Evolutionary conservation across 2,329 filamentous ascomycete species (phyloP).

Genomic region (Aspergillus felis): DNA sequence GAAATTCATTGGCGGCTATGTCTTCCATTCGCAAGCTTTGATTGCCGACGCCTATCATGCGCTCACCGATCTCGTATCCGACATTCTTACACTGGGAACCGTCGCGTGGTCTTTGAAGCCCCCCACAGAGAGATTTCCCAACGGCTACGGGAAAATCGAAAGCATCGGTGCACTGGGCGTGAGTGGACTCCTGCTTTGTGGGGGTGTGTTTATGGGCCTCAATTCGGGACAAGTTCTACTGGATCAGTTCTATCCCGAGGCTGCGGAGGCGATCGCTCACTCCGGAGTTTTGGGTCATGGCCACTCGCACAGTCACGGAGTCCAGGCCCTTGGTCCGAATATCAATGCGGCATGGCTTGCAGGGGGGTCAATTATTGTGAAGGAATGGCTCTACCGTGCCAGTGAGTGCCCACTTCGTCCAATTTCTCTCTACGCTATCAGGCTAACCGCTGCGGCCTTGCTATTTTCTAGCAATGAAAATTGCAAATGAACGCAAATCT

Average conservation of each 20-base stretch:
- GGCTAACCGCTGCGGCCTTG: slow-evolving; percentile 1
- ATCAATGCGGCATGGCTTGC: slow-evolving; percentile 95
- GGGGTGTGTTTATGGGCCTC: slow-evolving; percentile 88
- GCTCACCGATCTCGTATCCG: slow-evolving; percentile 89
- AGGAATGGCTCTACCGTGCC: slow-evolving; percentile 95
- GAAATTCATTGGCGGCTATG: slow-evolving; percentile 87
- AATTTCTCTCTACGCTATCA: not conserved
- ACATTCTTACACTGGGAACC: slow-evolving; percentile 88
- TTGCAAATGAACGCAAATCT: slow-evolving; percentile 89
- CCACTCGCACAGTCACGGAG: slow-evolving; percentile 54
- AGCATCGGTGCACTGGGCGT: slow-evolving; percentile 90
- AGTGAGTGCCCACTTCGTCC: slow-evolving; percentile 61
- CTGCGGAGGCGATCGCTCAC: slow-evolving; percentile 48
- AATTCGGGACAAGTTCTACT: slow-evolving; percentile 68
- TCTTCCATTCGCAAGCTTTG: slow-evolving; percentile 92
- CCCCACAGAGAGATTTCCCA: slow-evolving; percentile 77
- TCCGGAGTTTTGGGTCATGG: slow-evolving; percentile 48
- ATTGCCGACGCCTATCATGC: slow-evolving; percentile 93
- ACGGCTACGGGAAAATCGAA: slow-evolving; percentile 96
- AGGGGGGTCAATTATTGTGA: slow-evolving; percentile 80
- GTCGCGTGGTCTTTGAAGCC: slow-evolving; percentile 89
- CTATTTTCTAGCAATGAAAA: slow-evolving; percentile 71
- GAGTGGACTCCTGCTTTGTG: slow-evolving; percentile 81
- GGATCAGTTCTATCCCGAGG: slow-evolving; percentile 67
- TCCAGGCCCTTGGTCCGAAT: slow-evolving; percentile 63